A percentile compares a stretch with the other conserved stretches of the same genome.
Conservation (phyloP, 2,329 filamentous ascomycete species). For the Ascochyta viciae-villosae region DNA sequence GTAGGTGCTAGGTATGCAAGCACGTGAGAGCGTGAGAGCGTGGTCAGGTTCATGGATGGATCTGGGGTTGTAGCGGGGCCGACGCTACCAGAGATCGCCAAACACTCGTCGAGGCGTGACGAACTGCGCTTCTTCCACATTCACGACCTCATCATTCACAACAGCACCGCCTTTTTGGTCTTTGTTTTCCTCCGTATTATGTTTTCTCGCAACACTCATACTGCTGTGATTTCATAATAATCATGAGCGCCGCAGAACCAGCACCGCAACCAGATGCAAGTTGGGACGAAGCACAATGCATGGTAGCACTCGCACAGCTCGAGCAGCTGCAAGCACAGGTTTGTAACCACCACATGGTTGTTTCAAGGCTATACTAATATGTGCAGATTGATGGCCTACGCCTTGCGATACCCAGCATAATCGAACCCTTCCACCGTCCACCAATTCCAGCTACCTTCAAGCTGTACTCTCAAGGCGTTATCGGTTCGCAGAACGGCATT, state of each 20-base stretch:
- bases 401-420: constrained; percentile 51
- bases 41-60: not conserved
- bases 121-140: constrained; percentile 1
- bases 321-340: constrained; percentile 55
- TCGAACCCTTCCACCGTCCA: constrained; percentile 48
- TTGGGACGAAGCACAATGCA: constrained; percentile 52
- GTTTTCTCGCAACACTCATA: not conserved
- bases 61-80: constrained; percentile 9
- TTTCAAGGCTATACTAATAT: constrained; percentile 11
- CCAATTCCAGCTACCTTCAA: constrained; percentile 46
- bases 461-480: constrained; percentile 48
- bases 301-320: constrained; percentile 53
- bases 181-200: not conserved
- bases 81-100: constrained; percentile 16
- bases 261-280: constrained; percentile 25
- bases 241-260: constrained; percentile 26
- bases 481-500: constrained; percentile 46
- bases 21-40: constrained; percentile 15
- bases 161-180: not conserved
- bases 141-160: constrained; percentile 16
- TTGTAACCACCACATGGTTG: not conserved
- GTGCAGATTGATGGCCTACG: constrained; percentile 53
- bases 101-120: constrained; percentile 12
- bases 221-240: not conserved
- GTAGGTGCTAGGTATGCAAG: constrained; percentile 20